Base-by-base conservation (phyloP, 1,284 basidiomycete genomes). In the Ustilago cynodontis region DNA sequence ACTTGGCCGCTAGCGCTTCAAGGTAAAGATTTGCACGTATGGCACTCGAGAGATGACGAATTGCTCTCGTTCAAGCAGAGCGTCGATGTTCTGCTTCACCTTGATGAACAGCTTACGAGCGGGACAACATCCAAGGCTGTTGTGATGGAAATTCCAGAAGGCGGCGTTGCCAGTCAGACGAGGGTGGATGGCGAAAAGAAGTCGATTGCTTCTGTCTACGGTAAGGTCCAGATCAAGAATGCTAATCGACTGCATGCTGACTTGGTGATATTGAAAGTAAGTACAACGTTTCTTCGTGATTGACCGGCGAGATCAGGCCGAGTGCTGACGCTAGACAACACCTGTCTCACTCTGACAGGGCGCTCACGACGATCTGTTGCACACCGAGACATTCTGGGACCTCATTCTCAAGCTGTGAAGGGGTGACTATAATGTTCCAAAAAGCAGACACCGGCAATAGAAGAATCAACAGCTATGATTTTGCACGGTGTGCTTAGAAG, bases 11-110 rank as follows among this genome's bases (percentile, higher is more conserved):
- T 75, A 13, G 66, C 54, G 1, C 35, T 70, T 6, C 39, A 60
- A 20, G 57, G 60, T 5, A 75, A 75, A 26, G 39, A 59, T 8
- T 7, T 75, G 24, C 72, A 75, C 28, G 51, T 75, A 0, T 75
- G 72, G 72, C 72, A 75, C 24, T 70, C 67, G 35, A 35, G 64
- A 41, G 72, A 75, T 39, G 72, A 75, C 54, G 67, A 75, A 22
- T 45, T 75, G 39, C 67, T 75, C 14, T 69, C 67, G 16, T 75
- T 75, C 57, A 62, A 58, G 35, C 72, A 75, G 64, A 75, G 67
- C 43, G 43, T 75, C 35, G 72, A 75, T 31, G 56, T 43, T 1
- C 8, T 75, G n/a, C 14, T 63, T 31, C 60, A 64, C 5, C 55
- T 75, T 22, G 67, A 75, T 49, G 10, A 49, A 1, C 56, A 50